Evolutionary conservation across 2,329 filamentous ascomycete genomes (phyloP), one percentile per base, ranked within the genome.

Genomic region (Dissoconium aciculare): DNA sequence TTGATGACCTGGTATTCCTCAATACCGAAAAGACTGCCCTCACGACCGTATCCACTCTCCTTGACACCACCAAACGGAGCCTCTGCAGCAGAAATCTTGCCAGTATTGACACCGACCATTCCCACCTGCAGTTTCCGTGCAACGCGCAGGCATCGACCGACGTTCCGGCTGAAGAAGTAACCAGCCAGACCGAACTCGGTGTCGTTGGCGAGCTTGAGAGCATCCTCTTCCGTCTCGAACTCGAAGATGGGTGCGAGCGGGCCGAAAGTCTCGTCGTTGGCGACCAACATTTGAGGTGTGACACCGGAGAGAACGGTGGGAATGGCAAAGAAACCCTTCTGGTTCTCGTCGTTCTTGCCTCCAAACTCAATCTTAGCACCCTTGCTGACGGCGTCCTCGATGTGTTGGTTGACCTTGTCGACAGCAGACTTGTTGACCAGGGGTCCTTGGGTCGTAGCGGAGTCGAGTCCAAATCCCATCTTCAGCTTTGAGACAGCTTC

Each of bases 341-440:
- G 25, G 30, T 35, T 35, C 14, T 31, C 33, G 27, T 39, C 34
- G 10, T 37, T 36, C 8, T 8, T 8, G 24, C 38, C 38, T 16
- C 35, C 35, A 13, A 33, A 25, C 12, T 38, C 24, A n/a, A 40
- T 24, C 17, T 32, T 40, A 12, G 30, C 38, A 9, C 38, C 38
- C 5, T 85, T 83, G 38, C 64, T 58, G 43, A 74, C 63, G 11
- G 83, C 83, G 49, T 92, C 82, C 34, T 69, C 63, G 27, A 92
- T 78, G 51, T 92, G 83, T 26, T 68, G 62, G 26, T 80, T 69
- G 14, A 81, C 82, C 59, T 92, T 91, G 40, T 59, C 58, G 30
- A 85, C 63, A 5, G 85, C 85, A 24, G 80, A 75, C 34, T 73
- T 71, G 59, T 93, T 83, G 47, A 94, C 84, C 10, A 89, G 59